Evolutionary conservation across 352 stramenopile species (phyloP).

Genomic region (Pythium graminicola): DNA sequence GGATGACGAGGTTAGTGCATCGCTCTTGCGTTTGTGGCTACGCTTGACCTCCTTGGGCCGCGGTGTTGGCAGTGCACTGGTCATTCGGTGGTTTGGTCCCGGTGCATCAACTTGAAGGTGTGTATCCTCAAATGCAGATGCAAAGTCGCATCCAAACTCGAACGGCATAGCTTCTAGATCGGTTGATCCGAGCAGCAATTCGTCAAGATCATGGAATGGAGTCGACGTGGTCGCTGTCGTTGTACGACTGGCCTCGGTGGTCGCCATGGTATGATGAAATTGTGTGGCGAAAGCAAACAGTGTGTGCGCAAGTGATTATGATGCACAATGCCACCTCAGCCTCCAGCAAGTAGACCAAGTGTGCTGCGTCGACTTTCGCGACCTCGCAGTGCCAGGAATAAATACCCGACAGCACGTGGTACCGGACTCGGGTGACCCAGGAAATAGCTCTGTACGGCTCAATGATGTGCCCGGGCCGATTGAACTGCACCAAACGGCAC

Average conservation of each 20-base stretch:
- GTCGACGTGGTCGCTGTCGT: neutral
- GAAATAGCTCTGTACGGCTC: too few species aligned
- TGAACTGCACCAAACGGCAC: too few species aligned
- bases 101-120: constrained; percentile 13
- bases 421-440: too few species aligned
- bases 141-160: constrained; percentile 39
- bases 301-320: constrained; percentile 15
- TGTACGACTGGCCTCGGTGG: neutral
- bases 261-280: neutral
- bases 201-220: constrained; percentile 28
- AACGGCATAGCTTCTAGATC: constrained; percentile 32
- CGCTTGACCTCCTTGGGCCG: constrained; percentile 15
- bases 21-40: constrained; percentile 25
- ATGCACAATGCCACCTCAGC: constrained; percentile 15
- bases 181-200: constrained; percentile 28
- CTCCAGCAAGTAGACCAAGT: neutral
- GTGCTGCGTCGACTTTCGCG: too few species aligned
- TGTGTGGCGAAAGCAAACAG: neutral
- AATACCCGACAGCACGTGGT: too few species aligned
- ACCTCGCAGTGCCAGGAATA: too few species aligned
- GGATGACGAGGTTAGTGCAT: constrained; percentile 1
- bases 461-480: too few species aligned
- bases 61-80: neutral
- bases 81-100: neutral
- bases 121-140: constrained; percentile 32